Conservation (phyloP, 2,329 filamentous ascomycete genomes). For the Epichloe sylvatica region DNA sequence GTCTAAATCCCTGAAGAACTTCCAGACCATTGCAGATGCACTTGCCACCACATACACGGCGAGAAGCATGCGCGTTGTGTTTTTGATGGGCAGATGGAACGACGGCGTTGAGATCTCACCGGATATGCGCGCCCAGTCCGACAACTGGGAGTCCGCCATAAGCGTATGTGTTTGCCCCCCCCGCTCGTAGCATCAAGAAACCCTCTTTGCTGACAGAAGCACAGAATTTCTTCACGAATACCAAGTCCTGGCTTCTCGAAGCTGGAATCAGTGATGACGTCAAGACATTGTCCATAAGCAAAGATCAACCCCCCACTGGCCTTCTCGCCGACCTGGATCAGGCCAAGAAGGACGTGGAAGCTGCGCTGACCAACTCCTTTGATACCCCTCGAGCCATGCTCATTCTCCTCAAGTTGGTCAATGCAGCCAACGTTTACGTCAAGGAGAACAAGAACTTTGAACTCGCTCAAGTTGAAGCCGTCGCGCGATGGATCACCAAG, state of each 20-base stretch:
- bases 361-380: slow-evolving; percentile 68
- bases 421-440: slow-evolving; percentile 54
- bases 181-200: neutral
- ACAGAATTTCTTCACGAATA: slow-evolving; percentile 45
- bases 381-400: slow-evolving; percentile 72
- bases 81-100: slow-evolving; percentile 78
- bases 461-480: slow-evolving; percentile 33
- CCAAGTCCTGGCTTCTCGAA: slow-evolving; percentile 39
- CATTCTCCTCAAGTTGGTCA: slow-evolving; percentile 63
- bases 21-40: slow-evolving; percentile 81
- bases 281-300: slow-evolving; percentile 24
- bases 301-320: slow-evolving; percentile 17
- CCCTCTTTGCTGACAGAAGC: neutral
- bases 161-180: slow-evolving; percentile 32
- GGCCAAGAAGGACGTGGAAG: slow-evolving; percentile 39
- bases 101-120: slow-evolving; percentile 84
- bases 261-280: slow-evolving; percentile 22
- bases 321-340: slow-evolving; percentile 33
- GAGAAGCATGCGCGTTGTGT: slow-evolving; percentile 68
- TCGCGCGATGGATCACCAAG: slow-evolving; percentile 68
- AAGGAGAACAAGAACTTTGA: slow-evolving; percentile 33
- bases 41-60: slow-evolving; percentile 58
- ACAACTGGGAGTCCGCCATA: slow-evolving; percentile 67
- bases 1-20: slow-evolving; percentile 93
- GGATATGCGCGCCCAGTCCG: slow-evolving; percentile 60